These are phyloP conservation scores for Alternaria postmessia DNA, from an alignment of 2,329 filamentous ascomycete genomes.

Conservation along the genomic window DNA sequence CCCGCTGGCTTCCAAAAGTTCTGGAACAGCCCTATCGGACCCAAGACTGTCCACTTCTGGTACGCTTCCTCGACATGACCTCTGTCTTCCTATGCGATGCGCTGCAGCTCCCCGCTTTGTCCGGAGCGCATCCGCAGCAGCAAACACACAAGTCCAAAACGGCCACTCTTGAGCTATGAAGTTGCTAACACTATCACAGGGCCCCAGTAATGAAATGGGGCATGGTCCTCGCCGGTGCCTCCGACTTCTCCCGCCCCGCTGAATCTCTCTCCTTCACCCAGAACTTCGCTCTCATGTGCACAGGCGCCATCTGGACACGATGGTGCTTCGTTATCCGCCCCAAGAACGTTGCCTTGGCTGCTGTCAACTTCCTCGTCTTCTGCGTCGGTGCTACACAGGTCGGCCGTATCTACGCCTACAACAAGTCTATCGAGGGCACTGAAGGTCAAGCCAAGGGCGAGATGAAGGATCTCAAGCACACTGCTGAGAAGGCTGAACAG, in stretches of 20 bases:
- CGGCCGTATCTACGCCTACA: constrained; percentile 74
- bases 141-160: neutral
- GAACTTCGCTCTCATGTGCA: constrained; percentile 88
- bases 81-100: neutral
- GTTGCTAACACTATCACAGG: constrained; percentile 59
- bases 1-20: constrained; percentile 73
- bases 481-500: constrained; percentile 40
- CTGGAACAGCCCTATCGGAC: constrained; percentile 60
- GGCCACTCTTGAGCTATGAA: neutral
- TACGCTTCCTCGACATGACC: constrained; percentile 52
- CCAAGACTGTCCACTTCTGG: constrained; percentile 96
- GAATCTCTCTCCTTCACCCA: constrained; percentile 93
- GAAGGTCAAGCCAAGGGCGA: constrained; percentile 51
- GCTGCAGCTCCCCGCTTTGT: constrained; percentile 12
- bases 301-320: constrained; percentile 95
- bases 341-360: constrained; percentile 88
- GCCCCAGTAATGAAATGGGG: constrained; percentile 96
- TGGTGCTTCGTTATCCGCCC: constrained; percentile 99
- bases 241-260: constrained; percentile 89
- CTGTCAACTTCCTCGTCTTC: constrained; percentile 98
- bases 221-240: constrained; percentile 88
- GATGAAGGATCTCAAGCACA: constrained; percentile 43
- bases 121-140: constrained; percentile 9
- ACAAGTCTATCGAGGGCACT: constrained; percentile 65
- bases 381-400: constrained; percentile 85